Base-by-base conservation (phyloP, 768 basidiomycete species). In the Amanita rubescens region DNA sequence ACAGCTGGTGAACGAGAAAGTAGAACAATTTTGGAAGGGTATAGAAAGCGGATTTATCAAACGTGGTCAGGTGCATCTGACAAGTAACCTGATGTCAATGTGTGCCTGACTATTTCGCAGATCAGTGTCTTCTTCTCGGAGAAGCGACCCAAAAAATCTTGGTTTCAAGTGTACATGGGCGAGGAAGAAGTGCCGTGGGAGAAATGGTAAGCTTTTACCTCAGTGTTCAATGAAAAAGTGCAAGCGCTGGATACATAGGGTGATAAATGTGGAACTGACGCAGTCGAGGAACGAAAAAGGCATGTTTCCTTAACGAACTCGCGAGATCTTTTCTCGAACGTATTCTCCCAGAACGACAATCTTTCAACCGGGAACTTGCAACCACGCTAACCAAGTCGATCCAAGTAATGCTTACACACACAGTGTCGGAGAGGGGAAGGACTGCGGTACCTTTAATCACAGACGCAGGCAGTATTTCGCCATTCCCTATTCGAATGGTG, bases 121-220 rank as follows among this genome's bases (percentile, higher is more conserved):
- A 83, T 92, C 30, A 65, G 76, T 9, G 77, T 91, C 17, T 88
- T 83, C 0, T 81, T 92, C 57, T 85, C 87, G 1, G 89, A 90
- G 64, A 87, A 84, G 64, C 77, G 80, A 45, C 79, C 80, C 9
- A 85, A 84, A 67, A 91, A 88, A 67, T 78, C 80, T 14, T 90
- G 89, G 89, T 87, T 90, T 59, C 77, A 77, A 49, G 78, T 80
- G 10, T 82, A 82, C 37, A 73, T 76, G 59, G 83, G 77, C 1
- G 86, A 92, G 69, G 90, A 92, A 63, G 87, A 91, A 22, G 80
- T 90, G 12, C 81, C 88, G 49, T 92, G 90, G 90, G 90, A 92
- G 64, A 82, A 88, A 67, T 92, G 90, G 90, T 88, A 17, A 12
- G 19, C 30, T 53, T 11, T 15, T 27, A 45, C 22, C 44, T 8